Conservation (phyloP, 129 eudicot genomes). For the Calendula officinalis region DNA sequence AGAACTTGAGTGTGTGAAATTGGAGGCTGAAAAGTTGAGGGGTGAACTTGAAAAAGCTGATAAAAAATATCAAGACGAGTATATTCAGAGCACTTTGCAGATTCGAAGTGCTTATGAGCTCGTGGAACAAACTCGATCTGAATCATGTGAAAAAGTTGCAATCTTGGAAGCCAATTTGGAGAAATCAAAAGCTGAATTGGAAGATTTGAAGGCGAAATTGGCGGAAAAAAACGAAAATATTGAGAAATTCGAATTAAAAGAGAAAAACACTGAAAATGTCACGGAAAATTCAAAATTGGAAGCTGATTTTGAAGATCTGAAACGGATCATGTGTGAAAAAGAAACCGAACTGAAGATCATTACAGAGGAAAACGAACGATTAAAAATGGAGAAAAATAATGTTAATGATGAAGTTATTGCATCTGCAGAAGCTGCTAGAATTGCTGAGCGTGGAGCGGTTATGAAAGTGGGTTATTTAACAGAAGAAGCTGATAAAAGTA, state of each 20-base stretch:
- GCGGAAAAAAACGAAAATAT: slow-evolving; percentile 41
- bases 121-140: slow-evolving; percentile 59
- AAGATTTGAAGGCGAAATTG: slow-evolving; percentile 53
- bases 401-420: slow-evolving; percentile 44
- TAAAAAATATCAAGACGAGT: slow-evolving; percentile 64
- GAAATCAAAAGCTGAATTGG: slow-evolving; percentile 41
- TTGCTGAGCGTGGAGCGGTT: slow-evolving; percentile 59
- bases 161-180: slow-evolving; percentile 47
- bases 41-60: slow-evolving; percentile 70
- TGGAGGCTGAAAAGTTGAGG: slow-evolving; percentile 48
- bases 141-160: slow-evolving; percentile 47
- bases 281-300: slow-evolving; percentile 39
- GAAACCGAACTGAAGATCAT: slow-evolving; percentile 46
- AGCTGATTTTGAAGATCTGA: slow-evolving; percentile 45
- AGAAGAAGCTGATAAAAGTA: slow-evolving; percentile 71
- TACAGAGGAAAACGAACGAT: slow-evolving; percentile 61
- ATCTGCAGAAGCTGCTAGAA: slow-evolving; percentile 51
- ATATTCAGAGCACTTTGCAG: slow-evolving; percentile 66
- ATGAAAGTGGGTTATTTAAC: slow-evolving; percentile 60
- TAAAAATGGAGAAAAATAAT: slow-evolving; percentile 46
- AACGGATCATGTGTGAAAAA: slow-evolving; percentile 40
- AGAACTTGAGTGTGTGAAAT: slow-evolving; percentile 42
- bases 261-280: slow-evolving; percentile 36
- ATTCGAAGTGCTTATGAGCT: slow-evolving; percentile 78
- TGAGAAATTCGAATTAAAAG: slow-evolving; percentile 28